Evolutionary conservation across 2,329 filamentous ascomycete species (phyloP).

Genomic region (Chaetomium strumarium): DNA sequence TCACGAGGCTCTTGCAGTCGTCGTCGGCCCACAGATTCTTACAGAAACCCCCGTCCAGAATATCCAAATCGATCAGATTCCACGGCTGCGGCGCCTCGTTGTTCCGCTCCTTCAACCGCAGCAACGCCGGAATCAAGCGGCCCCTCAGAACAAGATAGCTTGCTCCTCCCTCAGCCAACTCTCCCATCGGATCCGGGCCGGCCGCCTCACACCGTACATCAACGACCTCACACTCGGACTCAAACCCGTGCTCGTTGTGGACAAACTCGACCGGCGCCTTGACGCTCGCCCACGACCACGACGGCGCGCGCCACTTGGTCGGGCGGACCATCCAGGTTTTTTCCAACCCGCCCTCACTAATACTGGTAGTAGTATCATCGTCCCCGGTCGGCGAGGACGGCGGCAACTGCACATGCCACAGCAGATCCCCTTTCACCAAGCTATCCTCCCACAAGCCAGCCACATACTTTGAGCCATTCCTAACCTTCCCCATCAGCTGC

Average conservation of each 20-base stretch:
- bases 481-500: not conserved
- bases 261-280: conserved; percentile 11
- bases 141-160: conserved; percentile 12
- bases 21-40: conserved; percentile 15
- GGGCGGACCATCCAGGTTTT: not conserved
- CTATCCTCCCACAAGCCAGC: conserved; percentile 7
- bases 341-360: not conserved
- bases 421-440: conserved; percentile 2
- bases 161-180: conserved; percentile 7
- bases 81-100: conserved; percentile 2
- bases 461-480: not conserved
- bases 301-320: conserved; percentile 17
- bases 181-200: conserved; percentile 13
- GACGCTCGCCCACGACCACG: conserved; percentile 18
- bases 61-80: conserved; percentile 11
- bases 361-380: not conserved
- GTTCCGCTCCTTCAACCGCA: not conserved
- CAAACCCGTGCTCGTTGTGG: not conserved
- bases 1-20: conserved; percentile 3
- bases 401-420: conserved; percentile 13
- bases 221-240: conserved; percentile 7
- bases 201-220: conserved; percentile 3
- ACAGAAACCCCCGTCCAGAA: conserved; percentile 8
- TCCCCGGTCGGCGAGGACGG: not conserved
- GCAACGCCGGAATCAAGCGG: conserved; percentile 4